These are phyloP conservation scores for Pestalotiopsis sp. DNA, from an alignment of 2,329 filamentous ascomycete species.

Conservation along the genomic window DNA sequence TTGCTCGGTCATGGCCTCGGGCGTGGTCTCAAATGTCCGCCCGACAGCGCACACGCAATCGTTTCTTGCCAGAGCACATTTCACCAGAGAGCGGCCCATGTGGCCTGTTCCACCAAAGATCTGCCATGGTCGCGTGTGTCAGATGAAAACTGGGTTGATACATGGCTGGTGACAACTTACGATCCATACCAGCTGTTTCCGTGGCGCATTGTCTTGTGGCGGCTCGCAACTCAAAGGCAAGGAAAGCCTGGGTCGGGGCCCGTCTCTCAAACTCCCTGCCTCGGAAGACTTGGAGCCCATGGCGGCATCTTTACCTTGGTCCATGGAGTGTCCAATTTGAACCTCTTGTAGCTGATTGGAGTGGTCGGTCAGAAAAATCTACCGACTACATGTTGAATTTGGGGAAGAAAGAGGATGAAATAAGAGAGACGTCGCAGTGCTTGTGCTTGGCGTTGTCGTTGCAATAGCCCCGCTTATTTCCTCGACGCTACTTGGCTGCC, in stretches of 20 bases:
- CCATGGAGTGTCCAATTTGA: background rate
- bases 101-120: constrained; percentile 97
- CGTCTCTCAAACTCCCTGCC: constrained; percentile 6
- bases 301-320: background rate
- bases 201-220: constrained; percentile 67
- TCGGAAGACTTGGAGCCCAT: constrained; percentile 3
- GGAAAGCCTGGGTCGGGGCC: constrained; percentile 45
- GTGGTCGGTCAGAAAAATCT: background rate
- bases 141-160: constrained; percentile 8
- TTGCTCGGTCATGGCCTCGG: constrained; percentile 70
- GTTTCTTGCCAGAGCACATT: constrained; percentile 74
- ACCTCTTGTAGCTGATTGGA: background rate
- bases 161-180: constrained; percentile 48
- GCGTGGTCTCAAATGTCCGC: constrained; percentile 73
- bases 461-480: constrained; percentile 8
- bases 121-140: constrained; percentile 39
- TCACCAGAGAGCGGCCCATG: constrained; percentile 88
- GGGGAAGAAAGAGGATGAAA: background rate
- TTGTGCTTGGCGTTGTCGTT: background rate
- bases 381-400: background rate
- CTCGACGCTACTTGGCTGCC: background rate
- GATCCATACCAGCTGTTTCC: constrained; percentile 83
- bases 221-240: constrained; percentile 87
- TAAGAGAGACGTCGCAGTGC: background rate
- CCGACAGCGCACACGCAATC: constrained; percentile 88